These are phyloP conservation scores for Lathyrus aphaca DNA, from an alignment of 306 rosid genomes.

Conservation along the genomic window DNA sequence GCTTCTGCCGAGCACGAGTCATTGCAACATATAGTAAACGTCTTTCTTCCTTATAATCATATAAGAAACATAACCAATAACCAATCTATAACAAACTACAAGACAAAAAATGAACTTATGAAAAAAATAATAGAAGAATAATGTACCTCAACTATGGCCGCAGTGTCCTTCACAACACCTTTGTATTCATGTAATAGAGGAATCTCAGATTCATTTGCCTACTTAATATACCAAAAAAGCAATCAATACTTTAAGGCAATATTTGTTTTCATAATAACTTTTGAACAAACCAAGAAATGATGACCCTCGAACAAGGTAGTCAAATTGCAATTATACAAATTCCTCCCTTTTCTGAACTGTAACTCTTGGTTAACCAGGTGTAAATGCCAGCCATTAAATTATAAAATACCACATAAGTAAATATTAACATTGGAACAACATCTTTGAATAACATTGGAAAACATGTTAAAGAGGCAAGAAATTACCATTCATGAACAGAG, in stretches of 20 bases:
- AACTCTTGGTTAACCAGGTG: constrained; percentile 2
- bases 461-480: constrained; percentile 20
- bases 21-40: constrained; percentile 93
- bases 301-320: constrained; percentile 26
- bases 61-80: constrained; percentile 23
- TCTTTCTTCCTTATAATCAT: constrained; percentile 74
- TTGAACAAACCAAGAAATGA: constrained; percentile 35
- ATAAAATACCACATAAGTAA: constrained; percentile 8
- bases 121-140: constrained; percentile 32
- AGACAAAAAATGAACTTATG: background rate
- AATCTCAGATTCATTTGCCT: constrained; percentile 94
- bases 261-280: constrained; percentile 17
- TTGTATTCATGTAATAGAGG: constrained; percentile 81
- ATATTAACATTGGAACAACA: background rate
- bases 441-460: background rate
- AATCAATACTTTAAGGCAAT: constrained; percentile 26
- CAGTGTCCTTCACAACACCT: constrained; percentile 64
- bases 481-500: constrained; percentile 20
- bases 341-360: constrained; percentile 16
- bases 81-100: constrained; percentile 20
- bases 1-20: constrained; percentile 92
- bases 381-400: background rate
- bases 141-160: constrained; percentile 73
- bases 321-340: constrained; percentile 24
- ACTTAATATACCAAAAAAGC: constrained; percentile 34